phyloP scores from a whole-genome alignment of 257 asterid genomes.

The Fraxinus cuspidata region DNA sequence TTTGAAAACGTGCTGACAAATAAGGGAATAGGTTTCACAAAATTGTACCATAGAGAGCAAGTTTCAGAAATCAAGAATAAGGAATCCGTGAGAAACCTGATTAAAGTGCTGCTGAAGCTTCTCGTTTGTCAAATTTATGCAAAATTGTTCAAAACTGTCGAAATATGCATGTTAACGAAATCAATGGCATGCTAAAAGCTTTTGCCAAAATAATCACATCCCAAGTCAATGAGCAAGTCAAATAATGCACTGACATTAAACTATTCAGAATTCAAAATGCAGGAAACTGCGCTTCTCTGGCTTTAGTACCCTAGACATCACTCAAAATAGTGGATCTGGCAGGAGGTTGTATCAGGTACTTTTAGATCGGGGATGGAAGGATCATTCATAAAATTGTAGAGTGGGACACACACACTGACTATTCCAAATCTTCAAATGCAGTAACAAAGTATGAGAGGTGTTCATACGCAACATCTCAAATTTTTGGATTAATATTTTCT shows the following conservation, averaged over 20 bases:
- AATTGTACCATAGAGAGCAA: conserved; percentile 8
- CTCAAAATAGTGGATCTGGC: neutral
- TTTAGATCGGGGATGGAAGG: neutral
- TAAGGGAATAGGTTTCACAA: conserved; percentile 15
- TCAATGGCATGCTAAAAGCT: conserved; percentile 15
- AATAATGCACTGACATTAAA: conserved; percentile 5
- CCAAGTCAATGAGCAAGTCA: conserved; percentile 17
- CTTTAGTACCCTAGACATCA: neutral
- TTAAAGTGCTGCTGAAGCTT: conserved; percentile 98
- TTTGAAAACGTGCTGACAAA: conserved; percentile 56
- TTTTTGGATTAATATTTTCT: neutral
- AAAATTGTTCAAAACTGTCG: conserved; percentile 92
- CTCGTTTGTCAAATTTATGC: conserved; percentile 96
- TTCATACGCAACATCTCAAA: neutral
- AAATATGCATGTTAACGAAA: conserved; percentile 25
- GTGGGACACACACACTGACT: neutral
- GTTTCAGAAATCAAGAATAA: neutral
- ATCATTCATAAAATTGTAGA: neutral
- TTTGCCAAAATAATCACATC: conserved; percentile 8
- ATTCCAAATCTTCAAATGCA: neutral
- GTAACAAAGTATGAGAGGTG: neutral
- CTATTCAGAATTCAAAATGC: conserved; percentile 15
- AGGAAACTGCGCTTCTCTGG: conserved; percentile 15
- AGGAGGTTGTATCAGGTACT: neutral
- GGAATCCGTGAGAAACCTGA: conserved; percentile 35